A percentile compares a stretch with the other conserved stretches of the same genome.
Conservation (phyloP, 1,139 yeast genomes). For the Meyerozyma guilliermondii region DNA sequence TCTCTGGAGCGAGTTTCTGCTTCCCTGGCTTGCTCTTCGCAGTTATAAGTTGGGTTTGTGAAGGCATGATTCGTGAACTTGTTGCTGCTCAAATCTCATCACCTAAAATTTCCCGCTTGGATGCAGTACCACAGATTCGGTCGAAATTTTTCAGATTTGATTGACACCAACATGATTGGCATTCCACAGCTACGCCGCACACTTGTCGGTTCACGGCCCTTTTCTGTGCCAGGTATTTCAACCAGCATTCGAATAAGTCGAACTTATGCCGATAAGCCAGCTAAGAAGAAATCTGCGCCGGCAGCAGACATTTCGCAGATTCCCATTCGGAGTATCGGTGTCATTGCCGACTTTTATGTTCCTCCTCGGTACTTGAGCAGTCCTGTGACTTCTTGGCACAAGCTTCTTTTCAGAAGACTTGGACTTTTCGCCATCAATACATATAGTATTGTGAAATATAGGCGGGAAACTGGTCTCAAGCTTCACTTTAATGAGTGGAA, state of each 20-base stretch:
- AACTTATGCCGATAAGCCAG: conserved; percentile 6
- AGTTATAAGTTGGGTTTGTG: background rate
- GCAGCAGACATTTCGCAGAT: conserved; percentile 31
- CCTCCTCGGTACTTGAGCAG: conserved; percentile 31
- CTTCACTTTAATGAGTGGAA: conserved; percentile 70
- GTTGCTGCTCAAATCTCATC: background rate
- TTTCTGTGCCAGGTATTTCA: background rate
- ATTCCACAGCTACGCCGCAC: background rate
- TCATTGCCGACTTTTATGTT: conserved; percentile 40
- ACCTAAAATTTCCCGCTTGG: background rate
- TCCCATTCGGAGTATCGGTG: conserved; percentile 38
- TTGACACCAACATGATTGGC: background rate
- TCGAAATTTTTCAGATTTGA: background rate
- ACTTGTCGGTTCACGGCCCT: background rate
- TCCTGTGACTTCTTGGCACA: conserved; percentile 37
- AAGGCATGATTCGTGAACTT: background rate
- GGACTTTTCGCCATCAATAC: conserved; percentile 59
- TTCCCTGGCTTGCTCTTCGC: conserved; percentile 24
- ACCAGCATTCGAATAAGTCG: background rate
- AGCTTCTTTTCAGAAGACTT: conserved; percentile 36
- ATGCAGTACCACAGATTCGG: background rate
- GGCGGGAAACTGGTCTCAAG: conserved; percentile 57
- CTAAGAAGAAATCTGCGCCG: conserved; percentile 14
- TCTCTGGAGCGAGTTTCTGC: conserved; percentile 73
- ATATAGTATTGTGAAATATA: conserved; percentile 57